These are phyloP conservation scores for Phytophthora parvispora DNA, from an alignment of 352 stramenopile species.

Conservation along the genomic window DNA sequence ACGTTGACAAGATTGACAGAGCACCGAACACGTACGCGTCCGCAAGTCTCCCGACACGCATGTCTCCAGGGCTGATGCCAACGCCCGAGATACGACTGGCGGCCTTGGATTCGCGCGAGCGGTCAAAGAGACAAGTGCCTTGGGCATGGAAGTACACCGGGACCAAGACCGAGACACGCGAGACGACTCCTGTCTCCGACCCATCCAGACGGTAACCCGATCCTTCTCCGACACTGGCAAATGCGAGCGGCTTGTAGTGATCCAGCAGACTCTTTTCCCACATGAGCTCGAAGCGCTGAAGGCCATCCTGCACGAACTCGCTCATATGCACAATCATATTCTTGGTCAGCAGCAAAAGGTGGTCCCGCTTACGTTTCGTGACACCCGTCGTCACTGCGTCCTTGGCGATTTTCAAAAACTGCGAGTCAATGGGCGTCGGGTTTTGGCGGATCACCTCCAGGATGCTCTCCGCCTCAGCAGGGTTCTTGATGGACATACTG, in stretches of 20 bases:
- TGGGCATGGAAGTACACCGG: constrained; percentile 84
- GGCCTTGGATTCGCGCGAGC: constrained; percentile 58
- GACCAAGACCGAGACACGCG: constrained; percentile 80
- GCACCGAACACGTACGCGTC: constrained; percentile 88
- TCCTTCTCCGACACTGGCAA: constrained; percentile 76
- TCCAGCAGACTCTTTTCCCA: constrained; percentile 89
- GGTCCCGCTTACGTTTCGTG: constrained; percentile 72
- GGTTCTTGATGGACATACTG: constrained; percentile 86
- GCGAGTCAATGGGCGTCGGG: constrained; percentile 54
- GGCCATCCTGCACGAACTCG: constrained; percentile 84
- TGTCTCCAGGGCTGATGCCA: constrained; percentile 68
- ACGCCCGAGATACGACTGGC: constrained; percentile 70
- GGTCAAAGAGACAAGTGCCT: constrained; percentile 85
- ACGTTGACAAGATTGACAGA: constrained; percentile 85
- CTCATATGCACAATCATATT: constrained; percentile 90
- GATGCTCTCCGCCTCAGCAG: constrained; percentile 82
- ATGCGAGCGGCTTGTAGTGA: constrained; percentile 82
- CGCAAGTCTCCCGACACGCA: constrained; percentile 72
- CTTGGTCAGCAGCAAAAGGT: constrained; percentile 82
- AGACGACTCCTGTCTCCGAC: constrained; percentile 62
- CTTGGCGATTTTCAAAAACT: constrained; percentile 78
- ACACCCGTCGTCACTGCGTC: constrained; percentile 73
- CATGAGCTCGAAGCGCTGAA: constrained; percentile 86
- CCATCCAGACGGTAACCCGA: constrained; percentile 78
- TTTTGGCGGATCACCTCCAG: constrained; percentile 65